Evolutionary conservation across 352 stramenopile genomes (phyloP).

Genomic region (Phytophthora pinifolia): DNA sequence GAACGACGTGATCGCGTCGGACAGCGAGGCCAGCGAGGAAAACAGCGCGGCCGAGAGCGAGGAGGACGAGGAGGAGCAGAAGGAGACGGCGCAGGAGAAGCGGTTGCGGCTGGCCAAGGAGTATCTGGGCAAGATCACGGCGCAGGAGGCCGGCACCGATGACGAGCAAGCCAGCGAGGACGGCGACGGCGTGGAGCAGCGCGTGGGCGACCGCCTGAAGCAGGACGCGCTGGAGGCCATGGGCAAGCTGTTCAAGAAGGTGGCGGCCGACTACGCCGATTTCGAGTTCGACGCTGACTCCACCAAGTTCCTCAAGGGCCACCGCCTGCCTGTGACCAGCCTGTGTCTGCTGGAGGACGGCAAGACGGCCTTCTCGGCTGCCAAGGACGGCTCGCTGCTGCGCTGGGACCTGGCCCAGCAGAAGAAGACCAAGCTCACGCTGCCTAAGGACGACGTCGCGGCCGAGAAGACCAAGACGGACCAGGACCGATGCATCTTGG

Average conservation of each 20-base stretch:
- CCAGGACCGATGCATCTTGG: slow-evolving; percentile 81
- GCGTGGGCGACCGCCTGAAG: slow-evolving; percentile 76
- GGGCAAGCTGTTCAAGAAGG: slow-evolving; percentile 88
- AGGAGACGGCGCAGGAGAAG: slow-evolving; percentile 89
- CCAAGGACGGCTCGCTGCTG: slow-evolving; percentile 93
- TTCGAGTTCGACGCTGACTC: slow-evolving; percentile 85
- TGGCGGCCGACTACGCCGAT: slow-evolving; percentile 71
- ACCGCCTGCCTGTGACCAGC: slow-evolving; percentile 85
- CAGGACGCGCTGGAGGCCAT: slow-evolving; percentile 84
- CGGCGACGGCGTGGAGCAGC: slow-evolving; percentile 65
- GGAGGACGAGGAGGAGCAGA: slow-evolving; percentile 57
- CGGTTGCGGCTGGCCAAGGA: slow-evolving; percentile 88
- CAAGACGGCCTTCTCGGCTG: slow-evolving; percentile 86
- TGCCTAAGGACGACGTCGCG: slow-evolving; percentile 65
- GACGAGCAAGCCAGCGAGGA: slow-evolving; percentile 36
- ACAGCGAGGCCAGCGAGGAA: slow-evolving; percentile 61
- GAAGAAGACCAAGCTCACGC: slow-evolving; percentile 64
- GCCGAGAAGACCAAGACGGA: slow-evolving; percentile 55
- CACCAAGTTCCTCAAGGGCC: slow-evolving; percentile 74
- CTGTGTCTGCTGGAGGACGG: slow-evolving; percentile 90
- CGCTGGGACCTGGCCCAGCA: slow-evolving; percentile 87
- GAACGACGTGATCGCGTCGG: slow-evolving; percentile 67
- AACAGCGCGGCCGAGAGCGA: slow-evolving; percentile 35
- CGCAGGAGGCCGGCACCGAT: slow-evolving; percentile 52
- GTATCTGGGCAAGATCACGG: slow-evolving; percentile 84